A percentile compares a stretch with the other conserved stretches of the same genome.
Conservation (phyloP, 164 flowering plant genomes). For the Nymphaea thermarum region DNA sequence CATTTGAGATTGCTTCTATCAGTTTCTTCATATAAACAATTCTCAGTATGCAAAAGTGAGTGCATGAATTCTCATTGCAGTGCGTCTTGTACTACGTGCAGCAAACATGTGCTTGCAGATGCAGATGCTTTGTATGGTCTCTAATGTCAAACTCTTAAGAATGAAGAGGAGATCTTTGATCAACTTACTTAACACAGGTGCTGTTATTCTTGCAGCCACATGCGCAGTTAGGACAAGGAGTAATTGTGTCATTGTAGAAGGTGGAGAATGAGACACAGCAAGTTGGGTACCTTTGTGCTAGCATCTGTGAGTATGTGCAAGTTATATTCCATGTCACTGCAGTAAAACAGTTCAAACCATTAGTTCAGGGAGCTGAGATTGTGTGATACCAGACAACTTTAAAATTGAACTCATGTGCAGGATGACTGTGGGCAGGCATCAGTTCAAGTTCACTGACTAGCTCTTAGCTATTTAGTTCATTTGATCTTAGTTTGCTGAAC, state of each 20-base stretch:
- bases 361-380: neutral
- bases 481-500: neutral
- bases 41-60: no score
- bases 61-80: no score
- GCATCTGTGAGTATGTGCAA: constrained; percentile 79
- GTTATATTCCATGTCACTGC: constrained; percentile 95
- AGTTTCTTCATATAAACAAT: no score
- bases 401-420: no score
- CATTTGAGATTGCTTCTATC: neutral
- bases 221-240: constrained; percentile 57
- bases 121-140: no score
- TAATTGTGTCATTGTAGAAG: constrained; percentile 58
- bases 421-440: no score
- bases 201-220: constrained; percentile 66
- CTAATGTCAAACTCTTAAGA: no score
- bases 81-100: no score
- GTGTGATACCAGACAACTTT: no score
- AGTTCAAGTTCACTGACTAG: no score
- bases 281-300: constrained; percentile 34
- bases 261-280: constrained; percentile 72
- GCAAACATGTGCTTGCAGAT: no score
- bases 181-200: constrained; percentile 42
- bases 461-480: neutral
- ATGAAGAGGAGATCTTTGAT: no score
- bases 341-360: neutral